A percentile compares a stretch with the other conserved stretches of the same genome.
phyloP scores from a whole-genome alignment of 2,329 filamentous ascomycete species.

The Botrytis galanthina region DNA sequence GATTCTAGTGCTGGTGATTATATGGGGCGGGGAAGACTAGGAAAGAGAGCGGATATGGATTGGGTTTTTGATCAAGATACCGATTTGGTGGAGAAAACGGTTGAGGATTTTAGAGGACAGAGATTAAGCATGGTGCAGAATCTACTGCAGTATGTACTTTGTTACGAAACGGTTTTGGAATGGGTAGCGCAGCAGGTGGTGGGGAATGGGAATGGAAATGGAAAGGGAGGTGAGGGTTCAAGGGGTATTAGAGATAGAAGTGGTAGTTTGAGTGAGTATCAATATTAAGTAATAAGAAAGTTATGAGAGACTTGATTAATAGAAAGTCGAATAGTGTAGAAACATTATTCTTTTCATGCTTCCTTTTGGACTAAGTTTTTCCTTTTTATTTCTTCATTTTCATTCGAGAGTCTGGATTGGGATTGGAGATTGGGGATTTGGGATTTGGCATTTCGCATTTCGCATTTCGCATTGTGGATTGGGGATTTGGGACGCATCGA shows the following conservation, averaged over 20 bases:
- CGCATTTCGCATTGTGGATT: no score
- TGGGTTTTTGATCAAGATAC: constrained; percentile 70
- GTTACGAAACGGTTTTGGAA: constrained; percentile 91
- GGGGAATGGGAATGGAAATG: constrained; percentile 30
- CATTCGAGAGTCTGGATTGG: no score
- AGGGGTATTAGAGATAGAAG: constrained; percentile 4
- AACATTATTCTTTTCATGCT: background rate
- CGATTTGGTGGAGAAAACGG: constrained; percentile 81
- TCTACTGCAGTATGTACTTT: constrained; percentile 87
- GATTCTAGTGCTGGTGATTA: constrained; percentile 29
- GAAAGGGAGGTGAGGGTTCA: background rate
- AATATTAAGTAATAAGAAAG: background rate
- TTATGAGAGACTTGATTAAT: background rate
- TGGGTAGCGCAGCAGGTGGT: constrained; percentile 59
- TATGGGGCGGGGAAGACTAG: constrained; percentile 26
- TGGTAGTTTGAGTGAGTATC: background rate
- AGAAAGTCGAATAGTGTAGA: background rate
- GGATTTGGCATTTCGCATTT: no score
- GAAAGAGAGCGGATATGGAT: constrained; percentile 43
- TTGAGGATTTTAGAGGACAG: constrained; percentile 86
- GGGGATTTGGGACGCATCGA: background rate
- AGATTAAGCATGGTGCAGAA: constrained; percentile 96
- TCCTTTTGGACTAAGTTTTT: background rate
- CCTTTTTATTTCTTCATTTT: background rate
- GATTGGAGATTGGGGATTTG: no score